phyloP scores from a whole-genome alignment of 73 alveolate species.

The Tetrahymena borealis region DNA sequence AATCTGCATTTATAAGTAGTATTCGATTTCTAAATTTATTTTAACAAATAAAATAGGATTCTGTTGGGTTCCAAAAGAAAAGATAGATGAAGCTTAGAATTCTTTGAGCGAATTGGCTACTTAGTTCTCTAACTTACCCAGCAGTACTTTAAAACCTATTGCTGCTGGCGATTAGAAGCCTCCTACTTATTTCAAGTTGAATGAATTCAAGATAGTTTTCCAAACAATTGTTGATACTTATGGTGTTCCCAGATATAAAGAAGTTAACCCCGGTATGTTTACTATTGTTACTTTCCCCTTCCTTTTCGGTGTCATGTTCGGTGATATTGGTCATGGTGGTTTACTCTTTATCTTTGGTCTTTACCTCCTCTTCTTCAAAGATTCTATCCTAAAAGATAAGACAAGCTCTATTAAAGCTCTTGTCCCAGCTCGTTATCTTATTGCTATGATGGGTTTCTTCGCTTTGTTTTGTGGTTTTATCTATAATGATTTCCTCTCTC shows the following conservation, averaged over 20 bases:
- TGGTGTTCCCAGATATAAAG: constrained; percentile 91
- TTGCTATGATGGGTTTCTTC: constrained; percentile 73
- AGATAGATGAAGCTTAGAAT: background rate
- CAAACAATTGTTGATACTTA: constrained; percentile 86
- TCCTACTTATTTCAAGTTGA: constrained; percentile 79
- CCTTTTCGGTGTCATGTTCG: constrained; percentile 93
- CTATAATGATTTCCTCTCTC: constrained; percentile 75
- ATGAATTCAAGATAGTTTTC: constrained; percentile 78
- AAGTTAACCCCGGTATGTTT: constrained; percentile 86
- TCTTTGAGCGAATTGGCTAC: background rate
- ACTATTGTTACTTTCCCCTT: constrained; percentile 87
- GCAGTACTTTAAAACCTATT: background rate
- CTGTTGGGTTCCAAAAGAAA: background rate
- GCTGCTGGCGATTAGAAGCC: constrained; percentile 23
- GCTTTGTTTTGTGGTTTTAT: constrained; percentile 76
- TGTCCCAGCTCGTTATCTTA: constrained; percentile 56
- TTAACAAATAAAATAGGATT: background rate
- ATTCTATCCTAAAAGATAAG: constrained; percentile 7
- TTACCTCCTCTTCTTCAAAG: constrained; percentile 34
- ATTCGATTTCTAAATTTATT: no score
- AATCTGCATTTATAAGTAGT: no score
- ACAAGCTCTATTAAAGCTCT: constrained; percentile 12
- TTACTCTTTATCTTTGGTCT: constrained; percentile 35
- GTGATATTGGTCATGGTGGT: constrained; percentile 80
- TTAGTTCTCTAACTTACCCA: background rate